phyloP scores from a whole-genome alignment of 306 rosid species.

The Medicago truncatula region DNA sequence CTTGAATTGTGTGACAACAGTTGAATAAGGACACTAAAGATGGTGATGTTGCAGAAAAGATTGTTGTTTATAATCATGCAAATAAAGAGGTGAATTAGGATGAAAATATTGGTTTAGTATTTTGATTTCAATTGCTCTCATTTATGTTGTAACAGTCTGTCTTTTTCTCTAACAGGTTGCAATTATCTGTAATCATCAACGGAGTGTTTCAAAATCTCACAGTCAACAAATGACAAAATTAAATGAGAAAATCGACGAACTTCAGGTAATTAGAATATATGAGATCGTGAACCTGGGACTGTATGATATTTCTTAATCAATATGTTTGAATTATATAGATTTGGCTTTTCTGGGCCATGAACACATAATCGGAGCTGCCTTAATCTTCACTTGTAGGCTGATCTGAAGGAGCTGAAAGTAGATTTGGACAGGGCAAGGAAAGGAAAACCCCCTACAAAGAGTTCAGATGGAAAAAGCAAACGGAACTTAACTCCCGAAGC shows the following conservation, averaged over 20 bases:
- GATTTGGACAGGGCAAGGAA: conserved; percentile 90
- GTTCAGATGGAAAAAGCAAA: conserved; percentile 81
- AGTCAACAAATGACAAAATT: conserved; percentile 78
- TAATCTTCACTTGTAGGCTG: conserved; percentile 58
- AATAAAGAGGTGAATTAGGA: conserved; percentile 84
- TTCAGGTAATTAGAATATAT: conserved; percentile 62
- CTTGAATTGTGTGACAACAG: conserved; percentile 53
- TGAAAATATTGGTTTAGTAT: conserved; percentile 7
- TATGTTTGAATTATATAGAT: conserved; percentile 26
- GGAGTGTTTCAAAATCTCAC: conserved; percentile 94
- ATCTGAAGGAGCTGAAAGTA: conserved; percentile 75
- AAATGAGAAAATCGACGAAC: conserved; percentile 80
- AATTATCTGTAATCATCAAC: conserved; percentile 97
- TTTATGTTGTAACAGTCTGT: conserved; percentile 36
- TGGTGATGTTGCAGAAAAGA: conserved; percentile 80
- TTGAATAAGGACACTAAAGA: conserved; percentile 73
- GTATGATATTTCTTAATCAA: conserved; percentile 30
- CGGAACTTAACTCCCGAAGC: conserved; percentile 73
- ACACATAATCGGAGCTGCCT: conserved; percentile 28
- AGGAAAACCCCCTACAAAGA: conserved; percentile 83
- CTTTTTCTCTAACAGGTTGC: conserved; percentile 75
- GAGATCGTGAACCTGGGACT: conserved; percentile 22
- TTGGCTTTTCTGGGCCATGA: conserved; percentile 27
- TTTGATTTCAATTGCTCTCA: conserved; percentile 30
- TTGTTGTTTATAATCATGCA: conserved; percentile 78